These are phyloP conservation scores for Citrullus colocynthis DNA, from an alignment of 306 rosid species.

Conservation along the genomic window DNA sequence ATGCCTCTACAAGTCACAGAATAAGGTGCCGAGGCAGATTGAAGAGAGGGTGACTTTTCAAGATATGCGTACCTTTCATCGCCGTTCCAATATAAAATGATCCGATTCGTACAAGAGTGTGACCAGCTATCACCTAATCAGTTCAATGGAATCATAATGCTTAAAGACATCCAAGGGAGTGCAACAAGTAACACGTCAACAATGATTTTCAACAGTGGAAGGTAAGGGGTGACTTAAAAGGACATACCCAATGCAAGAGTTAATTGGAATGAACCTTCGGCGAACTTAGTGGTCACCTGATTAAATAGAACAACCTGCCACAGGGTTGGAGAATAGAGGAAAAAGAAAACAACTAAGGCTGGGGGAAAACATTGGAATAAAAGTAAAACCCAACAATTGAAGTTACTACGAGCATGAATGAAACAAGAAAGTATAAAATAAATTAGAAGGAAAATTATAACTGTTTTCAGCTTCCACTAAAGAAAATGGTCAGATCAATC, in stretches of 20 bases:
- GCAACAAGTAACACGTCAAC: neutral
- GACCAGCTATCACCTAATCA: conserved; percentile 91
- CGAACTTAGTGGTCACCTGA: conserved; percentile 68
- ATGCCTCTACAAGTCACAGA: conserved; percentile 57
- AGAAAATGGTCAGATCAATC: too few relatives aligned
- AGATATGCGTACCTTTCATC: conserved; percentile 57
- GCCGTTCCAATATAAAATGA: conserved; percentile 71
- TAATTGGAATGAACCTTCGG: conserved; percentile 80
- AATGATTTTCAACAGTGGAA: neutral
- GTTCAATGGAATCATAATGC: conserved; percentile 16
- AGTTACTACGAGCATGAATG: neutral
- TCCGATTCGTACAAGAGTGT: conserved; percentile 74
- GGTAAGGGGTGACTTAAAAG: neutral
- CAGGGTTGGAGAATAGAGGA: neutral
- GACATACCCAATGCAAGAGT: conserved; percentile 75
- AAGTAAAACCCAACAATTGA: neutral
- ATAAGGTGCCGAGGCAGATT: conserved; percentile 62
- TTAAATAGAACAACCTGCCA: conserved; percentile 81
- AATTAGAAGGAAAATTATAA: neutral
- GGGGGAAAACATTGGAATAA: neutral
- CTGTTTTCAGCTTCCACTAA: too few relatives aligned
- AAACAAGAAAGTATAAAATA: neutral
- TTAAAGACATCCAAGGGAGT: neutral
- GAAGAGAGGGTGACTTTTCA: conserved; percentile 68
- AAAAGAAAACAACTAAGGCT: neutral